Evolutionary conservation across 495 filamentous ascomycete species (phyloP).

Genomic region (Pyronema omphalodes): DNA sequence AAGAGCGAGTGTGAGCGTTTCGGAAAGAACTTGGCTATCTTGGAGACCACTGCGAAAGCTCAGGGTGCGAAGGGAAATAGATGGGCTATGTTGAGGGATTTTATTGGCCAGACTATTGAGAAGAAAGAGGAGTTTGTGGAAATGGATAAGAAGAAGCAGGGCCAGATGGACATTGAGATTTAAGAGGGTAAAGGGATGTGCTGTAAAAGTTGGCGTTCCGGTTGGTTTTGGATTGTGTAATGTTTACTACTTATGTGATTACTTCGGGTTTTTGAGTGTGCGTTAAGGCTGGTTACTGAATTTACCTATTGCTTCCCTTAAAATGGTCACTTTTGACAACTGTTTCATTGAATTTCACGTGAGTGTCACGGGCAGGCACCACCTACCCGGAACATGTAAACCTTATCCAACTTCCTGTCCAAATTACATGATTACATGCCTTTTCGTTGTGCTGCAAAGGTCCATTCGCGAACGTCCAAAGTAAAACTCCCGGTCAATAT

Average conservation of each 20-base stretch:
- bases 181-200: not conserved
- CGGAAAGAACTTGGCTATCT: slow-evolving; percentile 55
- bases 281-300: not conserved
- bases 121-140: slow-evolving; percentile 24
- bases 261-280: not conserved
- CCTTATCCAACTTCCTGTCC: no score
- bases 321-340: no score
- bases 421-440: no score
- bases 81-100: slow-evolving; percentile 26
- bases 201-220: not conserved
- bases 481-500: no score
- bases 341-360: no score
- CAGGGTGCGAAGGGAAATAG: not conserved
- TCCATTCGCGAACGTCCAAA: no score
- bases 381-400: no score
- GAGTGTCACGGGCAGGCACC: no score
- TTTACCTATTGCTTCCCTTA: no score
- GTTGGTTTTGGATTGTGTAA: not conserved
- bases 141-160: slow-evolving; percentile 1
- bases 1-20: slow-evolving; percentile 65
- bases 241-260: not conserved
- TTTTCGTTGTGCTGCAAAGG: no score
- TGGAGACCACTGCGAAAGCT: slow-evolving; percentile 24
- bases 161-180: slow-evolving; percentile 2
- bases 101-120: slow-evolving; percentile 28